Evolutionary conservation across 441 rosid species (phyloP), one percentile per base, ranked within the genome.

Genomic region (Adansonia madagascariensis): DNA sequence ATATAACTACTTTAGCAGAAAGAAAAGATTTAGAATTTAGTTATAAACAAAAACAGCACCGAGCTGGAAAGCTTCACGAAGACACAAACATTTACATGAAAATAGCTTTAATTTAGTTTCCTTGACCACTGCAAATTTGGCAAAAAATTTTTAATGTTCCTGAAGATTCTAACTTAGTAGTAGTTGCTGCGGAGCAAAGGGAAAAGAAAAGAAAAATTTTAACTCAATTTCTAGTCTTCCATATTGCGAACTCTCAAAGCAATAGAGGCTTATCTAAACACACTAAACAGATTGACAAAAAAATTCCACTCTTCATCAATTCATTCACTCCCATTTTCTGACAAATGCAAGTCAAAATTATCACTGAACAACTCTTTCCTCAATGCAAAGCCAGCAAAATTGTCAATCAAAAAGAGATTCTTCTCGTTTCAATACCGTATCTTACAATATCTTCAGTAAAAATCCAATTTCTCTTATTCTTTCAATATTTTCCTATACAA

Each of bases 161-260:
- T 61, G 24, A 61, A 73, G 46, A 62, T 62, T 60, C 77, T 41
- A 22, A 11, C 8, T 57, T 73, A 46, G 24, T 50, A 60, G 20
- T 60, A 27, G 10, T 59, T 46, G 64, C 56, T 1, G 43, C 3
- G 7, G n/a, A 22, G 50, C 50, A 24, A 57, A 60, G 17, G 24
- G 41, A 3, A 73, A 22, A 20, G 9, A 9, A 14, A n/a, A 31
- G 41, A 3, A 8, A 73, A 55, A 73, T n/a, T 73, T 18, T 3
- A 24, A 18, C 17, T n/a, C 47, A 55, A 22, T 46, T 14, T 27
- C 11, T 41, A 4, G 75, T 18, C 31, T 57, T 57, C 17, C 5
- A 10, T 10, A n/a, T 43, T 17, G n/a, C 8, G 3, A 55, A 72
- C 47, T 53, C 11, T 22, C 46, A 50, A 31, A 1, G 7, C 50